These are phyloP conservation scores for Raphanus hybrid DNA, from an alignment of 441 rosid genomes.

Conservation along the genomic window DNA sequence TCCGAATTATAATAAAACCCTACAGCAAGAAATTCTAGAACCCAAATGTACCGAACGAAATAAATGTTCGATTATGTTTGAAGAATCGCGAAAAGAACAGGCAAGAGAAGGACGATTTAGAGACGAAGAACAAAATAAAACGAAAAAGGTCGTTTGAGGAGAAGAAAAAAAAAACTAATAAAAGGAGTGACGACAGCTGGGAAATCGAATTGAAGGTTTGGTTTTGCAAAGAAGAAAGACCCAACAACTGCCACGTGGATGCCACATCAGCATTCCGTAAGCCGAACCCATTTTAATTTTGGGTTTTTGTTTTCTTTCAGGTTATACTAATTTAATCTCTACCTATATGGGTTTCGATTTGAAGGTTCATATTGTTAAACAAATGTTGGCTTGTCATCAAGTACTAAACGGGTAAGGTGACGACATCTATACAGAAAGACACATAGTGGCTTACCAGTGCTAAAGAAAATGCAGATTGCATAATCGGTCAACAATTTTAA, in stretches of 20 bases:
- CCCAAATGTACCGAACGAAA: background rate
- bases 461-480: no score
- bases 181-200: constrained; percentile 34
- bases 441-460: no score
- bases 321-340: background rate
- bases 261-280: constrained; percentile 27
- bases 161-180: background rate
- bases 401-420: no score
- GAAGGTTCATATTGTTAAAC: no score
- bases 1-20: constrained; percentile 21
- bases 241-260: constrained; percentile 32
- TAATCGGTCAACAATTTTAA: no score
- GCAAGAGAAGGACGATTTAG: constrained; percentile 13
- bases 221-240: constrained; percentile 16
- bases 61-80: background rate
- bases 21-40: background rate
- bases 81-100: constrained; percentile 13
- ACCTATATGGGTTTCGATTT: no score
- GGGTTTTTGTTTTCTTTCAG: background rate
- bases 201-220: constrained; percentile 37
- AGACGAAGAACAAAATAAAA: background rate
- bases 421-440: no score
- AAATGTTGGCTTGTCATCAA: no score
- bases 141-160: constrained; percentile 26
- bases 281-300: background rate